Evolutionary conservation across 345 rosid species (phyloP).

Genomic region (Cardamine resedifolia): DNA sequence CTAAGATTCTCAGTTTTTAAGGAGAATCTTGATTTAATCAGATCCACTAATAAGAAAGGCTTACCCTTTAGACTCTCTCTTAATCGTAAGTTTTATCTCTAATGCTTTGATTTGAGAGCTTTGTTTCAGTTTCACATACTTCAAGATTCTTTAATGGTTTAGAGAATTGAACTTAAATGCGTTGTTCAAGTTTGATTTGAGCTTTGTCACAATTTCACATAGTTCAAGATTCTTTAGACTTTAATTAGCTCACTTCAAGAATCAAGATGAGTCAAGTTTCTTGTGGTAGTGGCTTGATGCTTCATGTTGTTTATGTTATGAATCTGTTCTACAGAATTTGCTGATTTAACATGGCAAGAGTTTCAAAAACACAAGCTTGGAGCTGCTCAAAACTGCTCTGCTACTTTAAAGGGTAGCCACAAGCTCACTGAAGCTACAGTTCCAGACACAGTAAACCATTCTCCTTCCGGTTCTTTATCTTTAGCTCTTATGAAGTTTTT

Average conservation of each 20-base stretch:
- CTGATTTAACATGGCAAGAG: conserved; percentile 91
- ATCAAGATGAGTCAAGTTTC: neutral
- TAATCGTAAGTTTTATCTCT: conserved; percentile 51
- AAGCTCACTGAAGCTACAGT: conserved; percentile 52
- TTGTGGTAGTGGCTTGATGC: neutral
- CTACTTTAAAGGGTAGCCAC: conserved; percentile 74
- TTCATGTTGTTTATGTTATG: neutral
- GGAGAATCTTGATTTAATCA: conserved; percentile 64
- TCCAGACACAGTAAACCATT: conserved; percentile 52
- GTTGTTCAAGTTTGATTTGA: neutral
- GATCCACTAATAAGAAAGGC: conserved; percentile 62
- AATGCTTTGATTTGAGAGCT: neutral
- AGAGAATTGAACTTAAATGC: neutral
- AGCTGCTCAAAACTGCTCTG: conserved; percentile 94
- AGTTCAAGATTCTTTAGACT: neutral
- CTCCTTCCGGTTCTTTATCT: neutral
- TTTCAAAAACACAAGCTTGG: conserved; percentile 71
- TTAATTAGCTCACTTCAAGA: neutral
- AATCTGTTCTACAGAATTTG: conserved; percentile 50
- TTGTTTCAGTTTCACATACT: neutral
- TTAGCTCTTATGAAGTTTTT: neutral
- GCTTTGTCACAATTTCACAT: neutral
- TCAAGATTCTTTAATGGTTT: neutral
- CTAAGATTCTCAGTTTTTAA: conserved; percentile 61
- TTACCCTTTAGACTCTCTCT: conserved; percentile 62